Evolutionary conservation across 2,329 filamentous ascomycete species (phyloP).

Genomic region (Aspergillus oerlinghausenensis): DNA sequence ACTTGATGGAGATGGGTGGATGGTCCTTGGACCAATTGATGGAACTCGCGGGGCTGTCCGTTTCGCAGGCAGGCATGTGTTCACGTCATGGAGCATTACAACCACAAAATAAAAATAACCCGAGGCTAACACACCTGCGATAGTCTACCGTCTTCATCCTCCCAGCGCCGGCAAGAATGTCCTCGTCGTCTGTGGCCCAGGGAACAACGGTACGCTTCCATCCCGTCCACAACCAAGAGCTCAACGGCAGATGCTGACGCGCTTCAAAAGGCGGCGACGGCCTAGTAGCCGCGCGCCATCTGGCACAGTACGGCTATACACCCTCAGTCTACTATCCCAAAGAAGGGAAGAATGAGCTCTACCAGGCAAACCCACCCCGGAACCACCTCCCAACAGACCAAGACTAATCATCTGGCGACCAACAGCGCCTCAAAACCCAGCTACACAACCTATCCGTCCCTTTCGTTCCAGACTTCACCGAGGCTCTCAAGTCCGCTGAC

Average conservation of each 20-base stretch:
- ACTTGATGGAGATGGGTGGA: conserved; percentile 80
- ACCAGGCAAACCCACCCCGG: conserved; percentile 55
- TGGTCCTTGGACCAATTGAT: conserved; percentile 97
- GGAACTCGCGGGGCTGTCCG: conserved; percentile 89
- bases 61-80: conserved; percentile 74
- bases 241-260: not conserved
- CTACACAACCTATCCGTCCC: conserved; percentile 76
- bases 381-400: not conserved
- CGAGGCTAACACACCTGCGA: conserved; percentile 1
- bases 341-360: conserved; percentile 82
- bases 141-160: conserved; percentile 82
- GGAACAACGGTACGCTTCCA: conserved; percentile 51
- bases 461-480: conserved; percentile 74
- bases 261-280: conserved; percentile 74
- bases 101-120: not conserved
- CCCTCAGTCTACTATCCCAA: conserved; percentile 93
- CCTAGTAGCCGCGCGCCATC: conserved; percentile 86
- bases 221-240: not conserved
- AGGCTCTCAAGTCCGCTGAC: conserved; percentile 63
- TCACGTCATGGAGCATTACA: not conserved
- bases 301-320: conserved; percentile 85
- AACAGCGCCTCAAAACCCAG: conserved; percentile 74
- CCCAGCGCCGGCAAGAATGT: conserved; percentile 65
- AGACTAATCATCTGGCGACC: not conserved
- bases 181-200: conserved; percentile 85